Conservation (phyloP, 345 rosid species). For the Dovyalis caffra region DNA sequence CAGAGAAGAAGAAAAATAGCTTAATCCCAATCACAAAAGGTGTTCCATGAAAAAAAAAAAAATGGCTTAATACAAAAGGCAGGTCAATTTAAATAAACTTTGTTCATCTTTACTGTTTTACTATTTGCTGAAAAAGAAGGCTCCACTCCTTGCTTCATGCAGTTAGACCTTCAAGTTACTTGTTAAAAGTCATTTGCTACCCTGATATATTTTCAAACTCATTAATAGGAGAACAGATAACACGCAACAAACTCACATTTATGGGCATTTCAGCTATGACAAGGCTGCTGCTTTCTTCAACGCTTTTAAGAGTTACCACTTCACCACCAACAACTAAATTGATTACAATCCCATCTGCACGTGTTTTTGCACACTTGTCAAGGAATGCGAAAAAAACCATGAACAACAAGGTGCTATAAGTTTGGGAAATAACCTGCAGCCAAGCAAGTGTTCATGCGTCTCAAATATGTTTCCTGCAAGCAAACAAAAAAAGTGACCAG, state of each 20-base stretch:
- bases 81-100: too few relatives aligned
- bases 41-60: background rate
- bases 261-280: conserved; percentile 91
- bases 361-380: conserved; percentile 6
- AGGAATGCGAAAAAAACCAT: conserved; percentile 4
- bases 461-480: conserved; percentile 72
- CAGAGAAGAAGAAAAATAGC: background rate
- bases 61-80: background rate
- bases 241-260: conserved; percentile 44
- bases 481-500: background rate
- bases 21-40: background rate
- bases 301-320: conserved; percentile 69
- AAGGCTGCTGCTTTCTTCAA: conserved; percentile 70
- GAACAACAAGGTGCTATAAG: background rate
- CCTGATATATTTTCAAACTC: background rate
- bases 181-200: background rate
- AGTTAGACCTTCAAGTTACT: background rate
- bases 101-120: too few relatives aligned
- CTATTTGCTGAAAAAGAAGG: background rate
- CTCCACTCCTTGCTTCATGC: background rate
- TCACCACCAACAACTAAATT: conserved; percentile 96
- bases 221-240: background rate
- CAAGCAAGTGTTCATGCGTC: conserved; percentile 76
- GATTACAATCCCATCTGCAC: conserved; percentile 83
- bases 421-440: conserved; percentile 63